These are phyloP conservation scores for Penicillium herquei DNA, from an alignment of 495 filamentous ascomycete species.

Conservation along the genomic window DNA sequence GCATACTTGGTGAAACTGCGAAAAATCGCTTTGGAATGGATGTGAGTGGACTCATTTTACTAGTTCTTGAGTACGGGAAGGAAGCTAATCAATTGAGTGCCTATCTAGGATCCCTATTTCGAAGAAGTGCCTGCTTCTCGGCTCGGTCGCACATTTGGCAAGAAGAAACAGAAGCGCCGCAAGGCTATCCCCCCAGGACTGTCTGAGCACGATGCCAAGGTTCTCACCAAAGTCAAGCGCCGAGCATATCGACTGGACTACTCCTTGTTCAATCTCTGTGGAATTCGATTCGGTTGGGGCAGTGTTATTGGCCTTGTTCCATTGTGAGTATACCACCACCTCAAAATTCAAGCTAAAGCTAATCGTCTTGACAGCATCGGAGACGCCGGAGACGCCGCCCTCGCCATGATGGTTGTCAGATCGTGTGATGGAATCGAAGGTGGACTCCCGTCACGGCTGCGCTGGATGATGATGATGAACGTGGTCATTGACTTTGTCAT, in stretches of 20 bases:
- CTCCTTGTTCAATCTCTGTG: slow-evolving; percentile 70
- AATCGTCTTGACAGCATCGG: slow-evolving; percentile 54
- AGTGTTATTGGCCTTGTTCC: slow-evolving; percentile 80
- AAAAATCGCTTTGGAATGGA: slow-evolving; percentile 67
- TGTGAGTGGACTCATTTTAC: slow-evolving; percentile 38
- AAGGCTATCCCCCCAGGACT: slow-evolving; percentile 71
- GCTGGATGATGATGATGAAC: slow-evolving; percentile 71
- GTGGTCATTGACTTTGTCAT: slow-evolving; percentile 75
- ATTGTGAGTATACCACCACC: slow-evolving; percentile 50
- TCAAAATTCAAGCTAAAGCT: slow-evolving; percentile 2
- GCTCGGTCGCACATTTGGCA: slow-evolving; percentile 54
- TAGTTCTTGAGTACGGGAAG: neutral
- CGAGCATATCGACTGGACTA: slow-evolving; percentile 81
- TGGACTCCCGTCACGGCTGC: slow-evolving; percentile 57
- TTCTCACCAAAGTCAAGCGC: slow-evolving; percentile 77
- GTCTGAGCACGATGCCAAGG: slow-evolving; percentile 72
- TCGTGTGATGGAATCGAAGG: slow-evolving; percentile 69
- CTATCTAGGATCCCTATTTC: slow-evolving; percentile 65
- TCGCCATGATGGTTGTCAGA: slow-evolving; percentile 64
- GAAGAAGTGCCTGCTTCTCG: slow-evolving; percentile 70
- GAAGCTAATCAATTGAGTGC: slow-evolving; percentile 3
- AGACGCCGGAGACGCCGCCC: slow-evolving; percentile 64
- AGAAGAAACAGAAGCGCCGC: slow-evolving; percentile 63
- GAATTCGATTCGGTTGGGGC: slow-evolving; percentile 79
- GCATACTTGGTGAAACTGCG: slow-evolving; percentile 62